phyloP scores from a whole-genome alignment of 2,329 filamentous ascomycete species.

The Teratosphaeriaceae sp. region DNA sequence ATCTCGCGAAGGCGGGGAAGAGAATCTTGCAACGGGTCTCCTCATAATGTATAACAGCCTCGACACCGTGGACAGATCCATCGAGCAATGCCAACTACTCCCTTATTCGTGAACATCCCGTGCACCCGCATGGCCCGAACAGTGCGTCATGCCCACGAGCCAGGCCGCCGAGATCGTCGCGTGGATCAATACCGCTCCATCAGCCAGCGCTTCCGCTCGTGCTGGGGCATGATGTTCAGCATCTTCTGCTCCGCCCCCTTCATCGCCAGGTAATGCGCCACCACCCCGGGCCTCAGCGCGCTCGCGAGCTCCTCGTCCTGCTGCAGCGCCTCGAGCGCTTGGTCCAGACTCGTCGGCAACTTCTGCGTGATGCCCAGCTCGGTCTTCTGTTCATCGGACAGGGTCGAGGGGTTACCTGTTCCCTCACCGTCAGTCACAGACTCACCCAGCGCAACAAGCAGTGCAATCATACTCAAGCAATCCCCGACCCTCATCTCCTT shows the following conservation, averaged over 20 bases:
- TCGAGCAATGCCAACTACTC: too few species aligned
- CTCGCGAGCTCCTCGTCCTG: constrained; percentile 42
- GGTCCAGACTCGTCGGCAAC: constrained; percentile 49
- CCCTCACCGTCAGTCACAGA: background rate
- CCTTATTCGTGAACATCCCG: too few species aligned
- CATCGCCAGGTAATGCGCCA: constrained; percentile 51
- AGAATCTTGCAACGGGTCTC: too few species aligned
- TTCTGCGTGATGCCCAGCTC: constrained; percentile 48
- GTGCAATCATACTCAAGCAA: constrained; percentile 32
- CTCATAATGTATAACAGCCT: too few species aligned
- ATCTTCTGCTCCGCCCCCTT: constrained; percentile 54
- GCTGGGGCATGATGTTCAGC: constrained; percentile 43
- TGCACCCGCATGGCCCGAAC: background rate
- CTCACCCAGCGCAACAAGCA: background rate
- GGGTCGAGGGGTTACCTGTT: constrained; percentile 44
- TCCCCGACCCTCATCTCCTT: constrained; percentile 46
- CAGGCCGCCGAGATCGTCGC: background rate
- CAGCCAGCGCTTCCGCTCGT: constrained; percentile 51
- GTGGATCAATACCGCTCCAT: constrained; percentile 55
- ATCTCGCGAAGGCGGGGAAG: too few species aligned
- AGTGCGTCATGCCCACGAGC: background rate
- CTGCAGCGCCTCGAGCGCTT: constrained; percentile 49
- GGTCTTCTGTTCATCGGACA: constrained; percentile 43
- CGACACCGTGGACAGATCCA: too few species aligned
- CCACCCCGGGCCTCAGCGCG: constrained; percentile 44